Conservation (phyloP, 768 basidiomycete genomes). For the Boletus insuetus region DNA sequence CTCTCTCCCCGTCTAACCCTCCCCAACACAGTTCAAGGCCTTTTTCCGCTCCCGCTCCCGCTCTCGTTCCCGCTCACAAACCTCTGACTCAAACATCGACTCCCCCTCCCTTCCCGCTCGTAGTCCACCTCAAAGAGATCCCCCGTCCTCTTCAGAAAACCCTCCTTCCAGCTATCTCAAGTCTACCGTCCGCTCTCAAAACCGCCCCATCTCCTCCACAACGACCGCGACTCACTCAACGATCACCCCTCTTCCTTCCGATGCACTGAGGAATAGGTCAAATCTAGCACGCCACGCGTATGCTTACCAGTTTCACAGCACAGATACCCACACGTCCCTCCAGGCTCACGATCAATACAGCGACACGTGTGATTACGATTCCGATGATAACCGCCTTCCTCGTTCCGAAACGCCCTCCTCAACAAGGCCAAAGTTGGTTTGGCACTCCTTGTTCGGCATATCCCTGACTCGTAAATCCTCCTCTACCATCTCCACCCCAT, state of each 20-base stretch:
- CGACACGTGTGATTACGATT: conserved; percentile 12
- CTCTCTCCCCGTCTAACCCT: not conserved
- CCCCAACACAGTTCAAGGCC: conserved; percentile 47
- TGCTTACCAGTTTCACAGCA: conserved; percentile 9
- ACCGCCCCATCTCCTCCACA: conserved; percentile 64
- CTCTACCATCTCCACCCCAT: conserved; percentile 16
- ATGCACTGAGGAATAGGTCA: conserved; percentile 28
- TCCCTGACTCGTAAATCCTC: conserved; percentile 28
- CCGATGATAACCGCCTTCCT: conserved; percentile 18
- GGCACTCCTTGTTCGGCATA: conserved; percentile 29
- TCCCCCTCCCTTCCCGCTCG: not conserved
- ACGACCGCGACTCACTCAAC: conserved; percentile 63
- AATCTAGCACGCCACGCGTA: conserved; percentile 18
- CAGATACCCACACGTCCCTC: conserved; percentile 10
- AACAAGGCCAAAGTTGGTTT: conserved; percentile 18
- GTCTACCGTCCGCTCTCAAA: conserved; percentile 47
- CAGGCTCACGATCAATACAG: conserved; percentile 13
- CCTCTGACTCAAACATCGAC: not conserved
- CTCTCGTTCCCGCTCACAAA: conserved; percentile 44
- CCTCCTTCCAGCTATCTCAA: conserved; percentile 29
- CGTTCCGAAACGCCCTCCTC: conserved; percentile 32
- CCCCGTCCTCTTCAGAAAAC: not conserved
- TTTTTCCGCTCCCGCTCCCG: conserved; percentile 57
- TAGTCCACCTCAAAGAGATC: not conserved
- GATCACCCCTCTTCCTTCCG: conserved; percentile 53